Base-by-base conservation (phyloP, 345 rosid species). In the Melaleuca quinquenervia region DNA sequence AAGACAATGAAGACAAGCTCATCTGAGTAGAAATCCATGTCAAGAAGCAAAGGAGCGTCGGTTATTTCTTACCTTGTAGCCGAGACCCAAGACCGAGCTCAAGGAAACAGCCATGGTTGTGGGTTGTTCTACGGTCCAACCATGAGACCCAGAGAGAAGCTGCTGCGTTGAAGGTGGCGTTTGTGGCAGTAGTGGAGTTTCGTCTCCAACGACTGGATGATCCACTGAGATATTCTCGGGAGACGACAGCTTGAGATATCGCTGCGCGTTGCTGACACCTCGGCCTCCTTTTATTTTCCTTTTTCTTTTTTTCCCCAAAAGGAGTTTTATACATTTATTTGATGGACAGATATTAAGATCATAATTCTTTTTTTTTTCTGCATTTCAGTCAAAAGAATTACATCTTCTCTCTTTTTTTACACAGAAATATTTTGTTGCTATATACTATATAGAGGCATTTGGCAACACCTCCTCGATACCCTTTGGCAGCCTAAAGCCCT, bases 31-130 rank as follows among this genome's bases (percentile, higher is more conserved):
- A 44, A 32, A 84, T 27, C 29, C 41, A 55, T 41, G 76, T 48
- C 3, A 84, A 64, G 41, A 84, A 60, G 11, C 56, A 10, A 56
- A 76, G 75, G 83, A 27, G 56, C 29, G 36, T 24, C 10, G 48
- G 14, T 12, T 15, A 45, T n/a, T 18, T 13, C 8, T 52, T 88
- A 92, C 92, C 91, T 76, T 76, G 10, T 88, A 82, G 48, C 85
- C 80, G 89, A 91, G 88, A 76, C 91, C 89, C 85, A 86, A 50
- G 85, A 89, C 80, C 21, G 89, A 89, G 85, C 88, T 92, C 48
- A 89, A 86, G 85, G 91, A 92, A 75, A 89, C 86, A 15, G 92
- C 90, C 92, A 91, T 92, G 3, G 48, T 9, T 70, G 80, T 9
- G 14, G 4, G 48, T 70, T 36, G 80, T 36, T 48, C 83, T 84